Evolutionary conservation across 2,329 filamentous ascomycete species (phyloP), one percentile per base, ranked within the genome.

Genomic region (Penicillium rolfsii): DNA sequence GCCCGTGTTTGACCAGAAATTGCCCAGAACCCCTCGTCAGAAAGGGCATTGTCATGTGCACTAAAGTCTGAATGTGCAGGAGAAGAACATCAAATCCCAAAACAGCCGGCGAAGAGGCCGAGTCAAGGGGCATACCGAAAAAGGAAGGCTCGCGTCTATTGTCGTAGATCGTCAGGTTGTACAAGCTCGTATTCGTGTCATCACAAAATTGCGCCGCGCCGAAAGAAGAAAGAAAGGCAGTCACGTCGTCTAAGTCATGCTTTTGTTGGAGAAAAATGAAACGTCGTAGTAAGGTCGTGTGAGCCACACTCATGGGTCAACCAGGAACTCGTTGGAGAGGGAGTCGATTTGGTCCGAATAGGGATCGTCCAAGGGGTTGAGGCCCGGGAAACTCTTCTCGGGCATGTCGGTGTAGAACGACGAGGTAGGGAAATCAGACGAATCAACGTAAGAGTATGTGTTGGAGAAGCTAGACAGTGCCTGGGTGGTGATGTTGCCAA

Each of bases 301-400:
- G 22, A 28, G n/a, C 40, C 33, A n/a, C 35, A 26, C 33, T 66
- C 53, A 69, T 45, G 67, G 67, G 11, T 77, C 75, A n/a, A 74
- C 68, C 46, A 76, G 69, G 50, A 77, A 77, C 53, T 77, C 74
- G 38, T 75, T 72, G 30, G 74, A 74, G 48, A 78, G 72, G 57
- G 75, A 75, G 56, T 78, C 75, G 14, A 77, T 77, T 46, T 75
- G 74, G 46, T 76, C 71, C 16, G 70, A 67, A 48, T 76, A 75
- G 57, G 76, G 70, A 46, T 78, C 74, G 33, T 72, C 67, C 49
- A 76, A 64, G 28, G 64, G 45, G 24, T 66, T 40, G 14, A 66
- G 65, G 12, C 64, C 64, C 5, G 71, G 64, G 56, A 72, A 73
- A 6, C 63, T 60, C 66, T 79, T 78, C 14, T 67, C 70, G 6